Conservation (phyloP, 805 yeast species). For the Yarrowia keelungensis region DNA sequence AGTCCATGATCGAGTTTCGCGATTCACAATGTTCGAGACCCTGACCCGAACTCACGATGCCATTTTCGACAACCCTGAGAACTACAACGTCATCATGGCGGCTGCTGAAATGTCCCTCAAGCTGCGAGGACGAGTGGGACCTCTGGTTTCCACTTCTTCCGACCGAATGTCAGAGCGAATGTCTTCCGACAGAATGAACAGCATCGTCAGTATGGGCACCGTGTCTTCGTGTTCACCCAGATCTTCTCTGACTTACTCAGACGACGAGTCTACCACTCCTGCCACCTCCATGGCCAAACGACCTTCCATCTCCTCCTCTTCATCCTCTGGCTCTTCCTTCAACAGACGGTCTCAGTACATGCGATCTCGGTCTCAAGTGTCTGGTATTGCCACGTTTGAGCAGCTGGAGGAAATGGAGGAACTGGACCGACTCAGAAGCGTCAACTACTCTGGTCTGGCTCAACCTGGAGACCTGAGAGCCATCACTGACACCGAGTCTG, state of each 20-base stretch:
- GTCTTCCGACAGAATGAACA: conserved; percentile 26
- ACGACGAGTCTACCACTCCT: conserved; percentile 20
- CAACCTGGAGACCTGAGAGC: conserved; percentile 7
- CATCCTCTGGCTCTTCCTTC: conserved; percentile 17
- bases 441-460: conserved; percentile 14
- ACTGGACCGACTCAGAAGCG: conserved; percentile 26
- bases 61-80: conserved; percentile 26
- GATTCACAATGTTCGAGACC: conserved; percentile 9
- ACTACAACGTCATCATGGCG: conserved; percentile 30
- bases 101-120: conserved; percentile 27
- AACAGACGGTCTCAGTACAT: conserved; percentile 28
- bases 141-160: background rate
- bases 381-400: conserved; percentile 20
- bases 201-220: conserved; percentile 10
- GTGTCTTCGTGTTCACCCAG: conserved; percentile 23
- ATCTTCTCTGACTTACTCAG: conserved; percentile 19
- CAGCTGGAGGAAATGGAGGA: conserved; percentile 32
- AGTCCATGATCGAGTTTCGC: conserved; percentile 6
- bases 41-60: conserved; percentile 30
- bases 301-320: conserved; percentile 20
- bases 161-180: conserved; percentile 2
- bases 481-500: conserved; percentile 16
- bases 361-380: conserved; percentile 24
- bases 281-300: conserved; percentile 10
- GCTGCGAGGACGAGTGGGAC: conserved; percentile 8